Percentiles rank a stretch among this genome's conserved stretches.
Evolutionary conservation across 768 basidiomycete species (phyloP).

Genomic region (Exsudoporus frostii): DNA sequence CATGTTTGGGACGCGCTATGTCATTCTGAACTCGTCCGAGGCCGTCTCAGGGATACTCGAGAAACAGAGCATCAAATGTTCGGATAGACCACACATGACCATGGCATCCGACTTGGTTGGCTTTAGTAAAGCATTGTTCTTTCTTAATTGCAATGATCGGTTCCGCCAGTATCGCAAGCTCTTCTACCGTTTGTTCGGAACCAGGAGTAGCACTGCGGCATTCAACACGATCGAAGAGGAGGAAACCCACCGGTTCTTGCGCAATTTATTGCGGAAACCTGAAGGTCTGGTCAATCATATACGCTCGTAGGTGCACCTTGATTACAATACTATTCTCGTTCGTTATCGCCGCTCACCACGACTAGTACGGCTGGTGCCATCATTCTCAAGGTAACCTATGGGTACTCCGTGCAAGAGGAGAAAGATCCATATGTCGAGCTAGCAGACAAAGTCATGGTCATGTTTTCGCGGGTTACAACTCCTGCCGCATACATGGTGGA

Average conservation of each 20-base stretch:
- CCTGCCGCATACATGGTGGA: slow-evolving; percentile 23
- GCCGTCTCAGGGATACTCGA: slow-evolving; percentile 49
- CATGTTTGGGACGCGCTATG: slow-evolving; percentile 44
- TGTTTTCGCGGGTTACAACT: slow-evolving; percentile 3
- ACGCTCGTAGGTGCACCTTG: slow-evolving; percentile 16
- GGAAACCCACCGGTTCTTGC: slow-evolving; percentile 18
- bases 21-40: slow-evolving; percentile 48
- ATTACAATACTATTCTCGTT: not conserved
- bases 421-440: slow-evolving; percentile 37
- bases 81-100: slow-evolving; percentile 23
- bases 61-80: slow-evolving; percentile 51
- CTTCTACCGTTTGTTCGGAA: slow-evolving; percentile 10
- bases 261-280: slow-evolving; percentile 13
- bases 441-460: slow-evolving; percentile 22
- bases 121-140: slow-evolving; percentile 1
- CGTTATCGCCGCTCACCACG: not conserved
- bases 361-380: slow-evolving; percentile 20
- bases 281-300: slow-evolving; percentile 15
- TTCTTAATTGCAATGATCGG: slow-evolving; percentile 6
- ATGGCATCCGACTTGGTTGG: slow-evolving; percentile 27
- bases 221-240: slow-evolving; percentile 22
- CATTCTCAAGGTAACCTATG: slow-evolving; percentile 41
- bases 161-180: slow-evolving; percentile 18
- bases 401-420: slow-evolving; percentile 34
- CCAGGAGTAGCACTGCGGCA: not conserved